phyloP scores from a whole-genome alignment of 1,284 basidiomycete species.

The Cryptococcus sp. region DNA sequence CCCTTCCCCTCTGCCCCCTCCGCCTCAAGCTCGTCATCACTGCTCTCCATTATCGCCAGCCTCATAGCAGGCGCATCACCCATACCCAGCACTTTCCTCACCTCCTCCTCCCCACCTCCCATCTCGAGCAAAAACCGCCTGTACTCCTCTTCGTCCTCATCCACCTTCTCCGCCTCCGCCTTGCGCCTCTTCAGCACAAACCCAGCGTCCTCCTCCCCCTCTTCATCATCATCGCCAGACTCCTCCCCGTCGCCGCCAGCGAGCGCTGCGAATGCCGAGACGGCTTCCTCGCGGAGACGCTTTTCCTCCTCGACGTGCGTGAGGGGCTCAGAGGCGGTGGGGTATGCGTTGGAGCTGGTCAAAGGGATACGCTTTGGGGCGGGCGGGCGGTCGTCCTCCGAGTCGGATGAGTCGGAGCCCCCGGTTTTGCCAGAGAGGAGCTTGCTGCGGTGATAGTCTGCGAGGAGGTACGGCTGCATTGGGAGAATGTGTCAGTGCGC shows the following conservation, averaged over 20 bases:
- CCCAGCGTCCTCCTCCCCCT: slow-evolving; percentile 55
- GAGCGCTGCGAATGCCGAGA: slow-evolving; percentile 59
- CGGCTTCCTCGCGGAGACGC: slow-evolving; percentile 73
- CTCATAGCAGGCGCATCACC: slow-evolving; percentile 25
- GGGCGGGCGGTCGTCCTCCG: slow-evolving; percentile 58
- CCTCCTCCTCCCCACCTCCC: slow-evolving; percentile 71
- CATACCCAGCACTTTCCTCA: slow-evolving; percentile 56
- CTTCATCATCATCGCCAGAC: slow-evolving; percentile 56
- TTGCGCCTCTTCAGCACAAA: slow-evolving; percentile 62
- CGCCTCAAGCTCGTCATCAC: slow-evolving; percentile 60
- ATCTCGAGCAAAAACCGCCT: slow-evolving; percentile 67
- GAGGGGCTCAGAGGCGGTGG: slow-evolving; percentile 43
- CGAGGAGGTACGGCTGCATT: slow-evolving; percentile 49
- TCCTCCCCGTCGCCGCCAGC: slow-evolving; percentile 54
- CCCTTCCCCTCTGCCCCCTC: slow-evolving; percentile 63
- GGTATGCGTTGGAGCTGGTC: background rate
- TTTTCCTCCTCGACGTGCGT: slow-evolving; percentile 79
- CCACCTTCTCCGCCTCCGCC: slow-evolving; percentile 63
- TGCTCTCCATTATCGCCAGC: slow-evolving; percentile 38
- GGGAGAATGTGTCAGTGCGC: slow-evolving; percentile 3
- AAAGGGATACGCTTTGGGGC: background rate
- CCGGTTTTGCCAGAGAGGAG: slow-evolving; percentile 39
- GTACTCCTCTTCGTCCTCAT: slow-evolving; percentile 74
- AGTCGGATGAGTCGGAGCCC: background rate
- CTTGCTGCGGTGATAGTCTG: slow-evolving; percentile 52